Evolutionary conservation across 331 rosid species (phyloP).

Genomic region (Cydonia oblonga): DNA sequence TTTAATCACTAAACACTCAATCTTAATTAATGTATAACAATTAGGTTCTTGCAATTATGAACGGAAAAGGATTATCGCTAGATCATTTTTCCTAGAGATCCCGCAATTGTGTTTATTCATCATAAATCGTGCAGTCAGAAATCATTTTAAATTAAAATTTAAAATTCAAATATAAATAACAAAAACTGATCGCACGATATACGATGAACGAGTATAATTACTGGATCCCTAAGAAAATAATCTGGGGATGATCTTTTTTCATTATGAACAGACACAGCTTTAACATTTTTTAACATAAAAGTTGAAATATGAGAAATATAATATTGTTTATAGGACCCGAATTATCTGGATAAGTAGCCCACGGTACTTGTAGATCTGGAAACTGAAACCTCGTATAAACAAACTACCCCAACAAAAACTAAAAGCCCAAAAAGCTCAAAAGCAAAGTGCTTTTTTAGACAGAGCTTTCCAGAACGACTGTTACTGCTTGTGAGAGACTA

Average conservation of each 20-base stretch:
- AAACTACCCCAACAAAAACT: neutral
- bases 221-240: too few relatives aligned
- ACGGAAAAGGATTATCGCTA: neutral
- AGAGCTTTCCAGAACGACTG: conserved; percentile 14
- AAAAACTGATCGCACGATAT: too few relatives aligned
- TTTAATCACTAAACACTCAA: neutral
- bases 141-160: too few relatives aligned
- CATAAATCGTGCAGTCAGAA: too few relatives aligned
- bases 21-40: neutral
- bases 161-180: too few relatives aligned
- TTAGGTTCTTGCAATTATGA: neutral
- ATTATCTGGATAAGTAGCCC: neutral
- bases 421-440: neutral
- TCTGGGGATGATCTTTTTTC: too few relatives aligned
- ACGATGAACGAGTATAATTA: too few relatives aligned
- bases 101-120: rapidly evolving
- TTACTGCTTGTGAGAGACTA: neutral
- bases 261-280: neutral
- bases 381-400: neutral
- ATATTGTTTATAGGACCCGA: neutral
- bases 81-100: too few relatives aligned
- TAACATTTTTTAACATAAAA: too few relatives aligned
- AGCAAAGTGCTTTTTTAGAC: conserved; percentile 1
- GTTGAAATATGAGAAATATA: neutral
- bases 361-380: neutral